A percentile compares a stretch with the other conserved stretches of the same genome.
These are phyloP conservation scores for Aspergillus cejpii DNA, from an alignment of 2,329 filamentous ascomycete species.

Conservation along the genomic window DNA sequence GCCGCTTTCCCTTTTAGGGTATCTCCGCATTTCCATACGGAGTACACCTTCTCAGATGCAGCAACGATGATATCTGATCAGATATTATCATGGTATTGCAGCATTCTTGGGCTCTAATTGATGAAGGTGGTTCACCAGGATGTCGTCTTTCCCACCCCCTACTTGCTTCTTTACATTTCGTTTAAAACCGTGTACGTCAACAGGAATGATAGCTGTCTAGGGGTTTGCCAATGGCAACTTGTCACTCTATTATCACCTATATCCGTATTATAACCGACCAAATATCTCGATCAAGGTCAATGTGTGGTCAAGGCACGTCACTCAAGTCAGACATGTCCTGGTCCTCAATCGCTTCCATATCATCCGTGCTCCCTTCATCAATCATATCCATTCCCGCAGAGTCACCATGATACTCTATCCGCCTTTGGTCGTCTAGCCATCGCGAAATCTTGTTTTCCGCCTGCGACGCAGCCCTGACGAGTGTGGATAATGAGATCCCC, in stretches of 20 bases:
- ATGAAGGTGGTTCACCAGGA: too few relatives aligned
- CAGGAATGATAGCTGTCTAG: too few relatives aligned
- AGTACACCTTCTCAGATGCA: background rate
- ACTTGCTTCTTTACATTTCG: too few relatives aligned
- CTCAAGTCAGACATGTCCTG: conserved; percentile 9
- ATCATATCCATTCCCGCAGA: conserved; percentile 13
- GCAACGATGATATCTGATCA: conserved; percentile 28
- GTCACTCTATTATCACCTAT: too few relatives aligned
- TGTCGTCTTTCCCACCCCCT: too few relatives aligned
- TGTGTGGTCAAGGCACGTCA: conserved; percentile 1
- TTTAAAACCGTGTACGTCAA: too few relatives aligned
- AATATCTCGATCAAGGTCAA: too few relatives aligned
- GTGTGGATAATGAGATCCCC: conserved; percentile 45
- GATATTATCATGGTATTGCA: conserved; percentile 26
- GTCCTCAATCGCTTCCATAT: conserved; percentile 16
- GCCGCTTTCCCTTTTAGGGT: conserved; percentile 10
- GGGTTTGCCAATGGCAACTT: too few relatives aligned
- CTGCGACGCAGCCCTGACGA: conserved; percentile 47
- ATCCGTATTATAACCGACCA: too few relatives aligned
- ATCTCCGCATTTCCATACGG: conserved; percentile 11
- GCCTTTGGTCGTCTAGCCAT: conserved; percentile 33
- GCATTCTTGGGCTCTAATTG: too few relatives aligned
- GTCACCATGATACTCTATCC: conserved; percentile 25
- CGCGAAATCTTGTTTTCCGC: conserved; percentile 44
- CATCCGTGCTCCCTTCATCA: conserved; percentile 13